These are phyloP conservation scores for Trematosphaeria pertusa DNA, from an alignment of 2,329 filamentous ascomycete species.

Conservation along the genomic window DNA sequence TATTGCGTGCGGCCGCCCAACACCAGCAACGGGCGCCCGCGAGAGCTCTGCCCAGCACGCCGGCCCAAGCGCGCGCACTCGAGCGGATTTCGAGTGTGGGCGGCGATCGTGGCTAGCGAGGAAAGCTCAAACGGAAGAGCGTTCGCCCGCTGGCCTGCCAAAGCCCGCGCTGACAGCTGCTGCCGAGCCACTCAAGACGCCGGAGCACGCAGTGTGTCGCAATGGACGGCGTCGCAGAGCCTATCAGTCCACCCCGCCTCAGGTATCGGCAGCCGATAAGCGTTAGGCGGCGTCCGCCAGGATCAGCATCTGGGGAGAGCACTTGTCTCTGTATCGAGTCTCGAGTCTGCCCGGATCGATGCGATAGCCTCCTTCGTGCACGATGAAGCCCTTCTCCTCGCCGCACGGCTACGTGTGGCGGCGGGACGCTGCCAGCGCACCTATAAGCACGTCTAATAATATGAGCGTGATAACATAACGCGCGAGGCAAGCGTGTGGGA, in stretches of 20 bases:
- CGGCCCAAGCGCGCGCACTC: background rate
- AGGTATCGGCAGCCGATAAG: conserved; percentile 38
- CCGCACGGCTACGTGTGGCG: conserved; percentile 7
- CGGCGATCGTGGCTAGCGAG: conserved; percentile 5
- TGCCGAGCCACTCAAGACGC: conserved; percentile 29
- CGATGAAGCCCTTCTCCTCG: background rate
- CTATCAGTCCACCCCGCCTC: conserved; percentile 26
- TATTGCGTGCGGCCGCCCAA: background rate
- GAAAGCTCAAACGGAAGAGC: conserved; percentile 7
- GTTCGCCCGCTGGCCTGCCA: conserved; percentile 2
- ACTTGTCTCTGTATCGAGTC: conserved; percentile 1
- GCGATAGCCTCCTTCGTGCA: too few species aligned
- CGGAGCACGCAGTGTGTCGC: conserved; percentile 24
- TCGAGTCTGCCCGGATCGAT: conserved; percentile 3
- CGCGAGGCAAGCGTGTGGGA: conserved; percentile 1
- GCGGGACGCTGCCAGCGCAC: conserved; percentile 14
- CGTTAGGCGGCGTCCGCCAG: conserved; percentile 23
- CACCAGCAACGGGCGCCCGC: background rate
- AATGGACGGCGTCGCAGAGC: conserved; percentile 19
- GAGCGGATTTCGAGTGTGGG: conserved; percentile 1
- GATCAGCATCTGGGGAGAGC: background rate
- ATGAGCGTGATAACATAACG: conserved; percentile 7
- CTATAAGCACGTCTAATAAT: conserved; percentile 30
- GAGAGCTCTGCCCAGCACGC: background rate
- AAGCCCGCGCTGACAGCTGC: background rate